phyloP scores from a whole-genome alignment of 805 yeast genomes.

The Metschnikowia proteae region DNA sequence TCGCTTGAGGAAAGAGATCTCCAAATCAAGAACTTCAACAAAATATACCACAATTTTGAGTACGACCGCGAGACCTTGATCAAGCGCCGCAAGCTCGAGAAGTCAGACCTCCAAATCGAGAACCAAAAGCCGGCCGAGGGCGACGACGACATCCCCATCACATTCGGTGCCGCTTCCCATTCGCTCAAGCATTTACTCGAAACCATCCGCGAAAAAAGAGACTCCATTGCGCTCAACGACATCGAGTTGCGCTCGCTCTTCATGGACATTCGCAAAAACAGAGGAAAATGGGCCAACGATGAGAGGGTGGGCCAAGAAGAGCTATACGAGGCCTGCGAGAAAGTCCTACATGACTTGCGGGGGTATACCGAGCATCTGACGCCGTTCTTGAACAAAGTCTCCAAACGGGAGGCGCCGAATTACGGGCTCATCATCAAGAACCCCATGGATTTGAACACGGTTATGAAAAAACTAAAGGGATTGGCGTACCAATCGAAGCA shows the following conservation, averaged over 20 bases:
- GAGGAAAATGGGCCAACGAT: constrained; percentile 98
- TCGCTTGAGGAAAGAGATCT: constrained; percentile 38
- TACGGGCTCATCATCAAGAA: constrained; percentile 83
- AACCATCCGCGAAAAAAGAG: constrained; percentile 74
- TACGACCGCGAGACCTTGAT: constrained; percentile 70
- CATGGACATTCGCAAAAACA: constrained; percentile 87
- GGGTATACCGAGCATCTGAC: constrained; percentile 95
- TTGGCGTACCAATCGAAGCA: constrained; percentile 80
- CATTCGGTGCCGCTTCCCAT: constrained; percentile 36
- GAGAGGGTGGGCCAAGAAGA: constrained; percentile 97
- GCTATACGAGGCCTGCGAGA: constrained; percentile 94
- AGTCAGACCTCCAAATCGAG: constrained; percentile 69
- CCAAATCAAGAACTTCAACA: constrained; percentile 61
- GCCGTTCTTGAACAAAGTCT: constrained; percentile 92
- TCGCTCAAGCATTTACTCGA: constrained; percentile 72
- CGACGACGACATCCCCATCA: constrained; percentile 26
- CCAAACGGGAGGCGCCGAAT: constrained; percentile 96
- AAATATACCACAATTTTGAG: constrained; percentile 72
- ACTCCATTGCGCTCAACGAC: constrained; percentile 71
- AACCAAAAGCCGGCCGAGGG: constrained; percentile 18
- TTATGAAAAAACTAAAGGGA: constrained; percentile 79
- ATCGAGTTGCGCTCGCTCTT: constrained; percentile 78
- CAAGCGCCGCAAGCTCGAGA: constrained; percentile 73
- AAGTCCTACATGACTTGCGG: constrained; percentile 84
- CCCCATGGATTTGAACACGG: constrained; percentile 97